These are phyloP conservation scores for Aureobasidium sp. DNA, from an alignment of 2,329 filamentous ascomycete genomes.

Conservation along the genomic window DNA sequence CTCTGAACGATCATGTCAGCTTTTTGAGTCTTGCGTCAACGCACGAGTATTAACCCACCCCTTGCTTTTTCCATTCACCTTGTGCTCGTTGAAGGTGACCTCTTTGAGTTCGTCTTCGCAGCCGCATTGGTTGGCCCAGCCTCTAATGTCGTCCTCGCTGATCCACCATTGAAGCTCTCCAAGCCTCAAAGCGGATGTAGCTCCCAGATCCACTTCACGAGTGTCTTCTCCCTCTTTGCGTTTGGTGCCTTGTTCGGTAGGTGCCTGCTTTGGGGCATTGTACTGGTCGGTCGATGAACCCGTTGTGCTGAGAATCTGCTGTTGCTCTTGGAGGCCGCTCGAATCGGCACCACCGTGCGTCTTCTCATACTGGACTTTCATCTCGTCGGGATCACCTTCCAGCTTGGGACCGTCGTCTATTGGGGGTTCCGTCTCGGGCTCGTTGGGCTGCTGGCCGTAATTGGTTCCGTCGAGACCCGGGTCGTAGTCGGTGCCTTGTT, in stretches of 20 bases:
- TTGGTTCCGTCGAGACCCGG: conserved; percentile 26
- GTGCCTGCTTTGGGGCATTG: conserved; percentile 35
- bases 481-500: conserved; percentile 22
- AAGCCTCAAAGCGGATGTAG: conserved; percentile 68
- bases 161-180: conserved; percentile 96
- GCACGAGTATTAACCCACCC: conserved; percentile 54
- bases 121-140: conserved; percentile 72
- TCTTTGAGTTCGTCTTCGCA: conserved; percentile 83
- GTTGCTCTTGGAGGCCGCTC: conserved; percentile 15
- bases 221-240: conserved; percentile 55
- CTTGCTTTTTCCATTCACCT: conserved; percentile 98
- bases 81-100: conserved; percentile 95
- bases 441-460: conserved; percentile 20
- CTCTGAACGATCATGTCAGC: conserved; percentile 34
- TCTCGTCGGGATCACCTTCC: conserved; percentile 16
- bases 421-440: conserved; percentile 20
- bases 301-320: conserved; percentile 32
- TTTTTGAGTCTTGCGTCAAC: conserved; percentile 1
- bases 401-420: background rate
- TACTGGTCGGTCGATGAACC: conserved; percentile 32
- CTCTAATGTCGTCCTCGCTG: conserved; percentile 88
- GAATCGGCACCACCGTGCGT: background rate
- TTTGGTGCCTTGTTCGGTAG: conserved; percentile 52
- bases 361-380: conserved; percentile 10
- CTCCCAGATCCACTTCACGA: conserved; percentile 46